Conservation (phyloP, 495 filamentous ascomycete genomes). For the Baudoinia panamericana region DNA sequence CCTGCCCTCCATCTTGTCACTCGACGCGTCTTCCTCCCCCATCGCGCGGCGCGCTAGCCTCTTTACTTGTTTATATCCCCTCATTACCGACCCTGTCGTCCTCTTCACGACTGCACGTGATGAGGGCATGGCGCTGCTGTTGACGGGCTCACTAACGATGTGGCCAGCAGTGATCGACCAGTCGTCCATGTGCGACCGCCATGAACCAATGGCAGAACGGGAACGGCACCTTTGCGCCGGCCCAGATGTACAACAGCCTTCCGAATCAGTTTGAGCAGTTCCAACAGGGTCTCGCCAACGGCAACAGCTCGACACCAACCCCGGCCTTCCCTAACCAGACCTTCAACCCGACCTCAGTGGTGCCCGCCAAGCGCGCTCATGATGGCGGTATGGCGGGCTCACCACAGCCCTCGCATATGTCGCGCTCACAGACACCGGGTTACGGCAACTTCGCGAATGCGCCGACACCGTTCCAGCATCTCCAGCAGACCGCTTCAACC, state of each 20-base stretch:
- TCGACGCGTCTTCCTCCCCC: no score
- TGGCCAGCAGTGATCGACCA: no score
- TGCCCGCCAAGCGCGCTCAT: constrained; percentile 76
- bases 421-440: constrained; percentile 89
- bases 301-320: constrained; percentile 64
- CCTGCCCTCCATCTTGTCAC: no score
- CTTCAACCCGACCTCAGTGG: constrained; percentile 66
- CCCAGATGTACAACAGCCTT: constrained; percentile 7
- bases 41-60: no score
- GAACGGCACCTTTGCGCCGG: constrained; percentile 11
- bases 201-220: constrained; percentile 15
- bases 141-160: no score
- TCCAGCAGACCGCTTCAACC: constrained; percentile 65
- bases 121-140: no score
- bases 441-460: constrained; percentile 43
- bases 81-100: no score
- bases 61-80: no score
- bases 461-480: constrained; percentile 63
- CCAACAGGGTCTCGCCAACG: constrained; percentile 66
- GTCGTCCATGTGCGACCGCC: constrained; percentile 2
- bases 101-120: no score
- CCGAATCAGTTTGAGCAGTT: constrained; percentile 34
- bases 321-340: constrained; percentile 61
- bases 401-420: constrained; percentile 37
- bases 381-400: constrained; percentile 66